phyloP scores from a whole-genome alignment of 1,139 yeast species.

The Blastobotrys malaysiensis region DNA sequence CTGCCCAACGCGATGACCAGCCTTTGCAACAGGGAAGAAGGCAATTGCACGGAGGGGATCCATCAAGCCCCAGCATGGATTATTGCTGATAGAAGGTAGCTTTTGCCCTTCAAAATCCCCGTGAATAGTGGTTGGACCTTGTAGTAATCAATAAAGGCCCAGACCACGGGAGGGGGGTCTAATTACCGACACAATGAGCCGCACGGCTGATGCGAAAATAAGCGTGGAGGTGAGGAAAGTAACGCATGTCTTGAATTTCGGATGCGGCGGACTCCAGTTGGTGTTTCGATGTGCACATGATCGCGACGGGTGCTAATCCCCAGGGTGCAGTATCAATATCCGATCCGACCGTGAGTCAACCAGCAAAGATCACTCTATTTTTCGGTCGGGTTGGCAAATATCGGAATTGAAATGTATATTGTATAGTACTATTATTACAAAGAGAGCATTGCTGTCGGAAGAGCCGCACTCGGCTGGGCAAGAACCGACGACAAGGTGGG shows the following conservation, averaged over 20 bases:
- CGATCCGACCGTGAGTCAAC: not conserved
- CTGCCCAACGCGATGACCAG: not conserved
- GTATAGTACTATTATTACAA: too few relatives aligned
- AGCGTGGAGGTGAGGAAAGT: not conserved
- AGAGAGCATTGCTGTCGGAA: not conserved
- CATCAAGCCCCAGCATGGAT: too few relatives aligned
- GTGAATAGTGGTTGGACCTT: too few relatives aligned
- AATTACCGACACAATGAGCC: not conserved
- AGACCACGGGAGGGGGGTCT: not conserved
- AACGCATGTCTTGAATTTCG: not conserved
- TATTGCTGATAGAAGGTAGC: too few relatives aligned
- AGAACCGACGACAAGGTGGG: not conserved
- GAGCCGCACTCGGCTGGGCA: not conserved
- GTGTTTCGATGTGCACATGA: not conserved
- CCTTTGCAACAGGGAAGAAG: not conserved
- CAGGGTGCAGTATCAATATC: not conserved
- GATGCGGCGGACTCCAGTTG: not conserved
- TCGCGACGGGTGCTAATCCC: not conserved
- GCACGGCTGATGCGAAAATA: not conserved
- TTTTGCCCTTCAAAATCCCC: too few relatives aligned
- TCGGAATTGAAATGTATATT: not conserved
- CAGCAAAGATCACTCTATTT: not conserved
- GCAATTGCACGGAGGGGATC: too few relatives aligned
- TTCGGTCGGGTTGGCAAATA: not conserved
- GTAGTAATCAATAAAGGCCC: not conserved